These are phyloP conservation scores for Priceomyces fermenticarens DNA, from an alignment of 805 yeast species.

Conservation along the genomic window DNA sequence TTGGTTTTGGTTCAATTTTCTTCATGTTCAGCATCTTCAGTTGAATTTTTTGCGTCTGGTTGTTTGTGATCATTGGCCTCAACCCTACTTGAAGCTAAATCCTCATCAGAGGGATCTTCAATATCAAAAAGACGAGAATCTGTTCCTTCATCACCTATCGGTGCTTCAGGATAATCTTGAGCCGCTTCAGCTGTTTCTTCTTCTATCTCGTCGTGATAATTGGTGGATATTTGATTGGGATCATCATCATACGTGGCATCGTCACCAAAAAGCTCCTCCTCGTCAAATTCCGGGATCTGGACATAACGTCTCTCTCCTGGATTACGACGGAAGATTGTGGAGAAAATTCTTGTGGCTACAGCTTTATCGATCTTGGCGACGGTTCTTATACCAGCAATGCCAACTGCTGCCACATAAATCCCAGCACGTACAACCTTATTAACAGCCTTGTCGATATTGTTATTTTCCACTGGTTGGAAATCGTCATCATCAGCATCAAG, in stretches of 20 bases:
- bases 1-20: too few relatives aligned
- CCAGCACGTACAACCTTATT: constrained; percentile 61
- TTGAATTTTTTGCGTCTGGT: too few relatives aligned
- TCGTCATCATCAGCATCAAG: constrained; percentile 68
- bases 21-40: too few relatives aligned
- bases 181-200: constrained; percentile 34
- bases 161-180: constrained; percentile 14
- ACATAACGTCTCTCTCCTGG: constrained; percentile 41
- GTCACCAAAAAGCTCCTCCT: constrained; percentile 40
- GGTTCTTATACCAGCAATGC: constrained; percentile 32
- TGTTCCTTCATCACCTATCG: constrained; percentile 15
- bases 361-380: constrained; percentile 30
- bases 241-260: too few relatives aligned
- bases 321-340: constrained; percentile 31
- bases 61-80: too few relatives aligned
- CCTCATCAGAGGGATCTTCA: constrained; percentile 9
- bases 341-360: constrained; percentile 28
- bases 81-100: too few relatives aligned
- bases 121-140: constrained; percentile 25
- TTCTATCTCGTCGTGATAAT: constrained; percentile 36
- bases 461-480: constrained; percentile 60
- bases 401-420: constrained; percentile 43
- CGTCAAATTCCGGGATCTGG: constrained; percentile 36
- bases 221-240: too few relatives aligned
- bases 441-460: constrained; percentile 54